Evolutionary conservation across 2,329 filamentous ascomycete species (phyloP).

Genomic region (Alternaria tenuissima): DNA sequence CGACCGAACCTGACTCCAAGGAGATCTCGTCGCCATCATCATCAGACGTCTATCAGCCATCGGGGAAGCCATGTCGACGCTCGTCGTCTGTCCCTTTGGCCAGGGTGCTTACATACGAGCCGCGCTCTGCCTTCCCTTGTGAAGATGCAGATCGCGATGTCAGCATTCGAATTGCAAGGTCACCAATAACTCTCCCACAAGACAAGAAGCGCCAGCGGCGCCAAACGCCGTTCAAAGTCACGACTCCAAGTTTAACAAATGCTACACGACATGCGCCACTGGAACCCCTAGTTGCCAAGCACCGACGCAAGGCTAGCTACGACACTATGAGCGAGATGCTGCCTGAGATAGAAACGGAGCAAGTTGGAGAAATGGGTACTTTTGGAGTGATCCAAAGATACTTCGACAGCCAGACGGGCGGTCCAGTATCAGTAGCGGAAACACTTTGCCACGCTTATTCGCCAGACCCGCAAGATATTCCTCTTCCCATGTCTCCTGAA

Average conservation of each 20-base stretch:
- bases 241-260: constrained; percentile 11
- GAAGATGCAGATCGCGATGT: constrained; percentile 19
- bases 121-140: constrained; percentile 9
- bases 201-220: constrained; percentile 36
- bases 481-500: constrained; percentile 22
- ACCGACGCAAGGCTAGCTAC: constrained; percentile 32
- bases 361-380: constrained; percentile 32
- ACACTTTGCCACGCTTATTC: constrained; percentile 19
- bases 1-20: constrained; percentile 30
- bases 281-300: constrained; percentile 37
- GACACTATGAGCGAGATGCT: constrained; percentile 31
- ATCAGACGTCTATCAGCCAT: constrained; percentile 19
- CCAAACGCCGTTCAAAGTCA: constrained; percentile 38
- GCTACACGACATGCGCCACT: constrained; percentile 33
- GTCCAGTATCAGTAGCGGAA: constrained; percentile 18
- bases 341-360: constrained; percentile 34
- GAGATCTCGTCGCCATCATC: constrained; percentile 17
- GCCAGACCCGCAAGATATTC: constrained; percentile 20
- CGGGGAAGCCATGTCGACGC: constrained; percentile 19
- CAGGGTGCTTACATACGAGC: constrained; percentile 23
- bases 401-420: constrained; percentile 36
- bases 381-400: constrained; percentile 43
- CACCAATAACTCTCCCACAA: constrained; percentile 11
- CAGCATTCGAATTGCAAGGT: constrained; percentile 17
- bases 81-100: constrained; percentile 28